phyloP scores from a whole-genome alignment of 768 basidiomycete genomes.

The Strobilomyces confusus region DNA sequence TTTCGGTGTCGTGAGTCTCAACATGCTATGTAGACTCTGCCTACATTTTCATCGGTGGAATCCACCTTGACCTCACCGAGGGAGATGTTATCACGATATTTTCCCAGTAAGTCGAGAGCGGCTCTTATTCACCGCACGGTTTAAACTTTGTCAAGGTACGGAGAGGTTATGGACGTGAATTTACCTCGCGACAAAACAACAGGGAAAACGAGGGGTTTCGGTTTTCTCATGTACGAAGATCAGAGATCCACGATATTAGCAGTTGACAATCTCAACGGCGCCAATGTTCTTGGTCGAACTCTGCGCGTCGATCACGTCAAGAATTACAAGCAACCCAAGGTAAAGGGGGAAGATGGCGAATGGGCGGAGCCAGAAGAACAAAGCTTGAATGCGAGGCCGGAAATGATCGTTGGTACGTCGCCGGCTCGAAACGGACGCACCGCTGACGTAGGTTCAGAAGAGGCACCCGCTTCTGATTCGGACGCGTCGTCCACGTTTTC shows the following conservation, averaged over 20 bases:
- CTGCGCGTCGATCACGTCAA: slow-evolving; percentile 91
- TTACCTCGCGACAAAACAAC: slow-evolving; percentile 93
- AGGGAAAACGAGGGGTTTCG: slow-evolving; percentile 88
- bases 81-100: slow-evolving; percentile 97
- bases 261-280: slow-evolving; percentile 98
- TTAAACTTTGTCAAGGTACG: slow-evolving; percentile 57
- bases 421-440: not conserved
- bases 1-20: too few relatives aligned
- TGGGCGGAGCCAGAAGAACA: slow-evolving; percentile 82
- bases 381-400: slow-evolving; percentile 82
- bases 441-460: slow-evolving; percentile 37
- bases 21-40: slow-evolving; percentile 66
- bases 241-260: slow-evolving; percentile 94
- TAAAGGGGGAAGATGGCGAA: slow-evolving; percentile 79
- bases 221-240: slow-evolving; percentile 98
- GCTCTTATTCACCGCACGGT: not conserved
- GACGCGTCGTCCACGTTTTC: slow-evolving; percentile 59
- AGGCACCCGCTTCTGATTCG: slow-evolving; percentile 56
- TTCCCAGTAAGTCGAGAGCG: slow-evolving; percentile 71
- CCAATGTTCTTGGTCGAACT: slow-evolving; percentile 78
- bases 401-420: slow-evolving; percentile 56
- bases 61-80: slow-evolving; percentile 87
- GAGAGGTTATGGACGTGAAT: slow-evolving; percentile 94
- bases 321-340: slow-evolving; percentile 85
- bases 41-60: slow-evolving; percentile 89